Evolutionary conservation across 1,139 yeast species (phyloP), one percentile per base, ranked within the genome.

Genomic region (Debaryomyces sp.): DNA sequence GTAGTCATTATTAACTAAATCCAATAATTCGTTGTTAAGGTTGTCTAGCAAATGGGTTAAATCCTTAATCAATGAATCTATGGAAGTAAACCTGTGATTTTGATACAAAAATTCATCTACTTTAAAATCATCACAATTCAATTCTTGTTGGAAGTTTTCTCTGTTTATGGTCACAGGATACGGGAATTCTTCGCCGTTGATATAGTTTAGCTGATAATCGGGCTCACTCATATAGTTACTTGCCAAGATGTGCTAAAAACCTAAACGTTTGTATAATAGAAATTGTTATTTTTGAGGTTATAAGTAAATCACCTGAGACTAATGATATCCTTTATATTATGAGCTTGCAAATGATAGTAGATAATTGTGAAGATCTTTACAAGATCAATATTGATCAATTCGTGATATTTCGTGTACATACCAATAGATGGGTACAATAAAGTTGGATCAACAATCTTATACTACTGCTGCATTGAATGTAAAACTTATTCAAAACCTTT

Each of bases 1-100:
- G 60, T 86, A 88, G 57, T 88, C 90, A 41, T 74, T 73, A 59
- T 89, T 88, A 35, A 89, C 89, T 50, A 87, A 67, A 50, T 82
- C 84, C 35, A 85, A 75, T 41, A 89, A 75, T 55, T 85, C 92
- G 48, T 75, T 75, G 53, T 73, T 72, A 44, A 75, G 61, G 13
- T 57, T 58, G 8, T 55, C 52, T 13, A 71, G 54, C 10, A 66
- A 47, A 8, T 49, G 41, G 9, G 49, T 46, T 13, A 73, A 60
- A 33, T 73, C 77, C 43, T 64, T 59, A 21, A 67, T 66, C 15
- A 73, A 58, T 12, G 60, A 51, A 50, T 72, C 77, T 12, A 73
- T 54, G 12, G 71, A 59, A 9, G 74, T 69, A 52, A 63, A 73
- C 18, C 77, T 63, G 51, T 70, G 75, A 50, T 67, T 60, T 24